Base-by-base conservation (phyloP, 2,329 filamentous ascomycete species). In the Thelonectria rubi region DNA sequence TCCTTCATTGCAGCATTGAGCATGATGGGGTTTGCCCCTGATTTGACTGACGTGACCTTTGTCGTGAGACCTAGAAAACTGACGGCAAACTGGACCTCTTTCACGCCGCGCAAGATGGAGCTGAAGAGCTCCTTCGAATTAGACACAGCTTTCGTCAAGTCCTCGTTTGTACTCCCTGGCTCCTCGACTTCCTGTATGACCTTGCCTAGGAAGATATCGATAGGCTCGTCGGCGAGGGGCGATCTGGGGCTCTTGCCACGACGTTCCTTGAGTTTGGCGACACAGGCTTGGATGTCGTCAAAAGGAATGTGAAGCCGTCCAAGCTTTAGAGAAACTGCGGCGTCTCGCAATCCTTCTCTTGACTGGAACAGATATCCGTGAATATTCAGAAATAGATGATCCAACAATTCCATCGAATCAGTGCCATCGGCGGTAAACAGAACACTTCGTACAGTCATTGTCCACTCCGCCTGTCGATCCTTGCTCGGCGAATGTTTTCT, bases 1-100 rank as follows among this genome's bases (percentile, higher is more conserved):
- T 99, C 96, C 76, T 99, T 98, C 86, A 97, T 97, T 7, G 94
- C 93, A 46, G 94, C 86, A 72, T 94, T 97, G 63, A 97, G 83
- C 62, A 91, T 88, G 8, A 97, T 85, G 3, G 92, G 89, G n/a
- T 85, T 82, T 26, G 89, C 87, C 3, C 84, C 83, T 3, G 89
- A 84, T 64, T 88, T 87, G 60, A 92, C 82, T 2, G 88, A 84
- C 40, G 89, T 84, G 12, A 97, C 84, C 70, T 88, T 89, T 76
- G 93, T 95, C 20, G 92, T 94, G 61, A 99, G 79, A 17, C 93
- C 92, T 68, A 97, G 86, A 76, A 94, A 95, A 77, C 94, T 94
- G 73, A 98, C 87, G 0, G 94, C 94, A 71, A 99, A 92, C 76
- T 99, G 95, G 12, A 99, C 91, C 76, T 99, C 95, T 74, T 97